phyloP scores from a whole-genome alignment of 1,139 yeast genomes.

The Hyphopichia wangnamkhiaoensis region DNA sequence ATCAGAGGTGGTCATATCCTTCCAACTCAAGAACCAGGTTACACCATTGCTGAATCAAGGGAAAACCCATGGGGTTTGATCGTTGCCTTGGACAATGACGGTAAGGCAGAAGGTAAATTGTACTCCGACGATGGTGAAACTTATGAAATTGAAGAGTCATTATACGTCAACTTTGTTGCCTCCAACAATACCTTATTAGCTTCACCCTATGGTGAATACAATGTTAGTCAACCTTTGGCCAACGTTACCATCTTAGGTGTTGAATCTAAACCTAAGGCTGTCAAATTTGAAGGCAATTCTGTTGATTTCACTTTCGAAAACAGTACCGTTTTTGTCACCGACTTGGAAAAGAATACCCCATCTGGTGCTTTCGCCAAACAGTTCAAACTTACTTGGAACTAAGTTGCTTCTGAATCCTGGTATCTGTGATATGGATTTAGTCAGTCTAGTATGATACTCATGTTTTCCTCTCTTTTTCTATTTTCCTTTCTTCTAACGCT shows the following conservation, averaged over 20 bases:
- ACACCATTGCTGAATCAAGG: constrained; percentile 28
- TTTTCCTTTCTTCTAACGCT: not conserved
- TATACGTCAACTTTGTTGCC: constrained; percentile 20
- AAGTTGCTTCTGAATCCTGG: not conserved
- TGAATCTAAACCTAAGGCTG: constrained; percentile 17
- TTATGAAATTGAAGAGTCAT: constrained; percentile 16
- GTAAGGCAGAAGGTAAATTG: constrained; percentile 19
- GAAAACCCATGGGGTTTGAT: constrained; percentile 28
- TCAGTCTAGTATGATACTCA: no score
- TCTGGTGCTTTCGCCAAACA: constrained; percentile 17
- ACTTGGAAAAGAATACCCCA: constrained; percentile 14
- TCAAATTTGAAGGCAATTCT: constrained; percentile 14
- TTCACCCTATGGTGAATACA: constrained; percentile 19
- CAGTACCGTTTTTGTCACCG: constrained; percentile 16
- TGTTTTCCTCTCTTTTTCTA: not conserved
- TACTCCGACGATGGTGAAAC: constrained; percentile 32
- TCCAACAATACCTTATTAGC: constrained; percentile 14
- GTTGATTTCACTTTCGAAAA: constrained; percentile 15
- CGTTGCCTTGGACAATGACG: constrained; percentile 24
- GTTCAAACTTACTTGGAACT: constrained; percentile 14
- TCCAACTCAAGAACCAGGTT: constrained; percentile 31
- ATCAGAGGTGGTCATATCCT: constrained; percentile 21
- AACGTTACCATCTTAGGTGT: constrained; percentile 28
- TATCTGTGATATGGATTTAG: no score
- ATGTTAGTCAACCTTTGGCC: constrained; percentile 21